Evolutionary conservation across 2,329 filamentous ascomycete genomes (phyloP).

Genomic region (Thielaviopsis euricoi): DNA sequence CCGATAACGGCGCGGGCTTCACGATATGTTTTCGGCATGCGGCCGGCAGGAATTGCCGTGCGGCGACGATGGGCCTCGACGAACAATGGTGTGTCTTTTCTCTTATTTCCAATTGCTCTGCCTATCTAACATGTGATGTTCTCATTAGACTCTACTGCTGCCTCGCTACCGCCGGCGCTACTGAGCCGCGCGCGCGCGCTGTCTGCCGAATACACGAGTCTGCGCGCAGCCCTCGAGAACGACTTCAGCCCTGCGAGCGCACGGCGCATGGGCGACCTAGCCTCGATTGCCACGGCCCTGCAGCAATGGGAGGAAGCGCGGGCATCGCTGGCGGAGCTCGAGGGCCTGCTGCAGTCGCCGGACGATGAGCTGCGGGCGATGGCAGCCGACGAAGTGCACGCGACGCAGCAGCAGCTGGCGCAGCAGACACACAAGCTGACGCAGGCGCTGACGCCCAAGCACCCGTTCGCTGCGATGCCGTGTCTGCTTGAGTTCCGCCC

Average conservation of each 20-base stretch:
- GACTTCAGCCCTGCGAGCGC: slow-evolving; percentile 41
- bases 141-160: not conserved
- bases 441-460: slow-evolving; percentile 63
- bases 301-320: slow-evolving; percentile 40
- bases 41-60: not conserved
- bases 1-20: not conserved
- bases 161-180: slow-evolving; percentile 32
- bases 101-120: no score
- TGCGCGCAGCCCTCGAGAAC: slow-evolving; percentile 33
- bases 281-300: slow-evolving; percentile 38
- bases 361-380: slow-evolving; percentile 60
- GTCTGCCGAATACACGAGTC: slow-evolving; percentile 37
- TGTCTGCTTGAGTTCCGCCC: slow-evolving; percentile 87
- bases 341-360: slow-evolving; percentile 29
- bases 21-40: not conserved
- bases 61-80: not conserved
- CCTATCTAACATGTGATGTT: no score
- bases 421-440: slow-evolving; percentile 52
- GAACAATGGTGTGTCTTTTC: not conserved
- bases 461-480: slow-evolving; percentile 78
- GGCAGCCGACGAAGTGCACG: slow-evolving; percentile 63
- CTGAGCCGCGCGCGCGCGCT: slow-evolving; percentile 43
- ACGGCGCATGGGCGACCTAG: slow-evolving; percentile 44
- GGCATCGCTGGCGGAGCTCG: slow-evolving; percentile 36
- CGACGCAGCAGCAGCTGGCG: slow-evolving; percentile 45